Base-by-base conservation (phyloP, 2,329 filamentous ascomycete genomes). In the Juglanconis oblonga region DNA sequence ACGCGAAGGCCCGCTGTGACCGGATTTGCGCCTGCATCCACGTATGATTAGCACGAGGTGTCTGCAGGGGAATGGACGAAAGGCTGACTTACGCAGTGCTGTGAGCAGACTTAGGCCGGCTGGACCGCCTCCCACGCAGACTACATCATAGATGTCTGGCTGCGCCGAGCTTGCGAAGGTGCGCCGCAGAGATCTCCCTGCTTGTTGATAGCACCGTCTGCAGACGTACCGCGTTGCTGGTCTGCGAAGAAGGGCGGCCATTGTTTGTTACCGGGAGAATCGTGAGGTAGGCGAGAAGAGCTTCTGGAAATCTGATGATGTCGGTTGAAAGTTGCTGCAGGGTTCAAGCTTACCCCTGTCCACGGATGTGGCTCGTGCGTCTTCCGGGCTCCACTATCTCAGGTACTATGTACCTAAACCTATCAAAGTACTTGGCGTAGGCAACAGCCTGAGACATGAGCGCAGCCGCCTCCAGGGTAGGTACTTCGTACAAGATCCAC, bases 51-150 rank as follows among this genome's bases (percentile, higher is more conserved):
- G 52, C 32, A 42, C 56, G 49, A 50, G 45, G n/a, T 24, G 4
- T 17, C 24, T 7, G 29, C 24, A 5, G n/a, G 40, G 40, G n/a
- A 50, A 48, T 13, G 7, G 17, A 24, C 32, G 17, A 44, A 44
- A 42, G 53, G 55, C 35, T 55, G 45, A 72, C 82, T 67, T 81
- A 93, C 90, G 87, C 48, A 95, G 81, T 66, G 90, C 89, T 62
- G 90, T 85, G 58, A 93, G 77, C 36, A 96, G 83, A 69, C 92
- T 96, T 60, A 99, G 81, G 58, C 94, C 94, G 49, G 92, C 92
- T 31, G 93, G 92, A 5, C 93, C 92, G 63, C 92, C 93, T 63
- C 92, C 92, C 57, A 97, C 89, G 69, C 92, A 95, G 64, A 97
- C 91, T 36, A 97, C 89, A 83, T 97, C 92, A 78, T 95, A 97